phyloP scores from a whole-genome alignment of 768 basidiomycete species.

The Lactarius vividus region DNA sequence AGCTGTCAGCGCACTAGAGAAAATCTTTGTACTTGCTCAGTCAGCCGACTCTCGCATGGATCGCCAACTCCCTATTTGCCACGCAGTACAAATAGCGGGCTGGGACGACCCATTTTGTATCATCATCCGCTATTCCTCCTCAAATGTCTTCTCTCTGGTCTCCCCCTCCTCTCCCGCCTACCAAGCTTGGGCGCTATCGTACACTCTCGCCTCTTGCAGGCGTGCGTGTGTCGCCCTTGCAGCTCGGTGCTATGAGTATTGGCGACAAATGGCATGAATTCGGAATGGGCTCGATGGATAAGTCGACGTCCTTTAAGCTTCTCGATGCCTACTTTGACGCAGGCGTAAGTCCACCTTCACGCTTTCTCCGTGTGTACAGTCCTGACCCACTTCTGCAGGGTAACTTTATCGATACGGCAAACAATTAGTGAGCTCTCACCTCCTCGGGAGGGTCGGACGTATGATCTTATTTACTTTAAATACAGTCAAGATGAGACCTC shows the following conservation, averaged over 20 bases:
- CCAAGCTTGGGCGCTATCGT: constrained; percentile 38
- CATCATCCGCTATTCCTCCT: not conserved
- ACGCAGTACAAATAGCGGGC: not conserved
- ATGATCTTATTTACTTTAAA: not conserved
- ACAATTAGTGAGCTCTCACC: constrained; percentile 38
- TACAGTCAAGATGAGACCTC: constrained; percentile 53
- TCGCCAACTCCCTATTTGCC: not conserved
- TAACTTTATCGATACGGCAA: constrained; percentile 51
- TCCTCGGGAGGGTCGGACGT: not conserved
- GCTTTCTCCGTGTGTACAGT: constrained; percentile 29
- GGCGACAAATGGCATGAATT: constrained; percentile 42
- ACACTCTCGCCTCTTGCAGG: constrained; percentile 41
- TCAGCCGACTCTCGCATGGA: not conserved
- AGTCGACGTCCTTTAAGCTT: constrained; percentile 43
- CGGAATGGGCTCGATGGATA: constrained; percentile 44
- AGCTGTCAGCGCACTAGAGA: not conserved
- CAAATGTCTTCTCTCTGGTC: not conserved
- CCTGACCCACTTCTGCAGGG: constrained; percentile 44
- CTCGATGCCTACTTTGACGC: constrained; percentile 45
- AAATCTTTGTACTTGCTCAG: not conserved
- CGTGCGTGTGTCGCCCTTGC: constrained; percentile 48
- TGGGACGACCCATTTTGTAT: not conserved
- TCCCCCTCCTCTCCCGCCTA: not conserved
- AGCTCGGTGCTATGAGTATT: constrained; percentile 49
- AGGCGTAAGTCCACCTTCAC: constrained; percentile 43